phyloP scores from a whole-genome alignment of 2,329 filamentous ascomycete species.

The Microsporum canis region DNA sequence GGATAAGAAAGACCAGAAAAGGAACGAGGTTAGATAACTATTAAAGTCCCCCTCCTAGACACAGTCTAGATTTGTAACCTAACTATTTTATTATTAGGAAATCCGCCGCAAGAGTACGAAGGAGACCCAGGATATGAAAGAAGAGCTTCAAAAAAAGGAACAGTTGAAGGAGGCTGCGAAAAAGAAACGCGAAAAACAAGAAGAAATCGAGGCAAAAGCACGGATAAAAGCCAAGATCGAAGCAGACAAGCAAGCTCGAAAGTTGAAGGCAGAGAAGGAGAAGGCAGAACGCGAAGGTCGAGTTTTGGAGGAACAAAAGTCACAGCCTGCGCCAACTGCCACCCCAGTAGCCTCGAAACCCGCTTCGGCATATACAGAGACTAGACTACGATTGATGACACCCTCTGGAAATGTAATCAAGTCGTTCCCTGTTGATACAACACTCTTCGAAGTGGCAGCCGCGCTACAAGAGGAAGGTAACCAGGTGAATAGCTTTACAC shows the following conservation, averaged over 20 bases:
- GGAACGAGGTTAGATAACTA: conserved; percentile 14
- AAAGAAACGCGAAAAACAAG: conserved; percentile 78
- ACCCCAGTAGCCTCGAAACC: conserved; percentile 46
- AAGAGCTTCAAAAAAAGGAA: conserved; percentile 77
- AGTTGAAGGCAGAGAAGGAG: conserved; percentile 70
- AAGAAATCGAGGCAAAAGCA: conserved; percentile 74
- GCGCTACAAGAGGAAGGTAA: conserved; percentile 60
- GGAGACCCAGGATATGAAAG: conserved; percentile 79
- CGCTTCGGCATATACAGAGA: conserved; percentile 63
- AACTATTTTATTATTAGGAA: conserved; percentile 30
- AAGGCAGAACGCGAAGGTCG: conserved; percentile 80
- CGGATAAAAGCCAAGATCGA: conserved; percentile 89
- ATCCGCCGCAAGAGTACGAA: conserved; percentile 79
- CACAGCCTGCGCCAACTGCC: conserved; percentile 33
- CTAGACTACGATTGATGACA: conserved; percentile 71
- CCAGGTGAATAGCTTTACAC: conserved; percentile 64
- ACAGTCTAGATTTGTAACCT: not conserved
- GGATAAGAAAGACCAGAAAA: conserved; percentile 15
- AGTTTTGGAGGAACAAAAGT: conserved; percentile 38
- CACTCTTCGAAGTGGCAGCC: conserved; percentile 82
- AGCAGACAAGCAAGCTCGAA: conserved; percentile 81
- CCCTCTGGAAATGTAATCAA: conserved; percentile 67
- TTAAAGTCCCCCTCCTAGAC: not conserved
- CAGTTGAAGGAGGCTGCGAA: conserved; percentile 80
- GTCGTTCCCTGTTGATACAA: conserved; percentile 78